Base-by-base conservation (phyloP, 2,329 filamentous ascomycete species). In the Hypoxylon sp. region DNA sequence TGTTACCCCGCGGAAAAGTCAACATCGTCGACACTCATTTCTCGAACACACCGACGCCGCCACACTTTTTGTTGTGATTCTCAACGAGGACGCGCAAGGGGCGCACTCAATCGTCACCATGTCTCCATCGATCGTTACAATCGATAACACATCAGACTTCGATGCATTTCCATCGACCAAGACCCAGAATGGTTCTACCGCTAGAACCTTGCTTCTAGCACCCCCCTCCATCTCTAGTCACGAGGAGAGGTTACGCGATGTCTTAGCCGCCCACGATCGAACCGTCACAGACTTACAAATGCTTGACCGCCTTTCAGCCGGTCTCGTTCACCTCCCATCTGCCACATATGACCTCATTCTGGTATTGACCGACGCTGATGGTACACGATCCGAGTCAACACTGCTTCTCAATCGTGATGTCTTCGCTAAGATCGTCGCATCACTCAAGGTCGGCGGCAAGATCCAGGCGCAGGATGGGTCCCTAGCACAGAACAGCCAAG, bases 181-280 rank as follows among this genome's bases (percentile, higher is more conserved):
- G 6, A 39, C 48, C 14, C 71, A 71, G 53, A 73, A 73, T 63
- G 71, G 67, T 54, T 63, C 69, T 50, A 72, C 73, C 44, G 67
- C 77, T 59, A 89, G 91, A 80, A 95, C 91, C 33, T 90, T 97
- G 70, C 90, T 97, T 44, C 90, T 98, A 69, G 94, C 95, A 33
- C 95, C 96, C 59, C 94, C 96, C 11, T 97, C 94, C 24, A 88
- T 98, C 75, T 91, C 96, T 73, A 89, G 93, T 61, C 92, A 97
- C 81, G 93, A 94, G 73, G 91, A 93, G 73, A 90, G 90, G 75
- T 86, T 98, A 72, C 87, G 89, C 71, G 83, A 84, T 73, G 85
- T 96, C 69, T 88, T 97, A 76, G 85, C 89, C 66, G 84, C 89
- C 63, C 90, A 93, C 83, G 90, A 96, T 80, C 91, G 94, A 77